Conservation (phyloP, 2,329 filamentous ascomycete genomes). For the Ceratocystis colombiana region DNA sequence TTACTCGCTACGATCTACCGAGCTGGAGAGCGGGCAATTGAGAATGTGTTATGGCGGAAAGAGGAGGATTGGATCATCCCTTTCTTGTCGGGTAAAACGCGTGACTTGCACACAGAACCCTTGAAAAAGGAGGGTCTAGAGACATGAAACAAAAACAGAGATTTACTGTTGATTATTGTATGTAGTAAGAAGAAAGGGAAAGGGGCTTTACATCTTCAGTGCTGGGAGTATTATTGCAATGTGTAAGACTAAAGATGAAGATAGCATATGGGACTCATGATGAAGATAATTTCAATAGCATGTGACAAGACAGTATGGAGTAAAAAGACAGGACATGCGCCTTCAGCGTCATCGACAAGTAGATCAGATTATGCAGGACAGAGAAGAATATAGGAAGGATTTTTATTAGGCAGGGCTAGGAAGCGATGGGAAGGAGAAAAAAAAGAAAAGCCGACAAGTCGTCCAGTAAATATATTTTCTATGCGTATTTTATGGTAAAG, state of each 20-base stretch:
- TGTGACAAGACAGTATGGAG: neutral
- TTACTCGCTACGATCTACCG: neutral
- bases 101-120: neutral
- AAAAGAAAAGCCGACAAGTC: too few relatives aligned
- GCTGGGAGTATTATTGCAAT: neutral
- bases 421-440: too few relatives aligned
- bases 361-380: constrained; percentile 12
- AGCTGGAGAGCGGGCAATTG: neutral
- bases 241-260: neutral
- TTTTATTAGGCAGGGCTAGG: neutral
- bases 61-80: neutral
- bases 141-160: neutral
- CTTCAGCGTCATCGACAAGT: constrained; percentile 1
- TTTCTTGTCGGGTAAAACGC: neutral
- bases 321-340: neutral
- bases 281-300: neutral
- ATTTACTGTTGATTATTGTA: neutral
- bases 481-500: neutral
- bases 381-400: neutral
- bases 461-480: too few relatives aligned
- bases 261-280: too few relatives aligned
- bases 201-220: neutral
- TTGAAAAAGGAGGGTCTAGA: neutral
- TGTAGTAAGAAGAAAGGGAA: neutral
- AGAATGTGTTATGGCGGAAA: neutral